A percentile compares a stretch with the other conserved stretches of the same genome.
Conservation (phyloP, 2,329 filamentous ascomycete genomes). For the Monosporascus sp. region DNA sequence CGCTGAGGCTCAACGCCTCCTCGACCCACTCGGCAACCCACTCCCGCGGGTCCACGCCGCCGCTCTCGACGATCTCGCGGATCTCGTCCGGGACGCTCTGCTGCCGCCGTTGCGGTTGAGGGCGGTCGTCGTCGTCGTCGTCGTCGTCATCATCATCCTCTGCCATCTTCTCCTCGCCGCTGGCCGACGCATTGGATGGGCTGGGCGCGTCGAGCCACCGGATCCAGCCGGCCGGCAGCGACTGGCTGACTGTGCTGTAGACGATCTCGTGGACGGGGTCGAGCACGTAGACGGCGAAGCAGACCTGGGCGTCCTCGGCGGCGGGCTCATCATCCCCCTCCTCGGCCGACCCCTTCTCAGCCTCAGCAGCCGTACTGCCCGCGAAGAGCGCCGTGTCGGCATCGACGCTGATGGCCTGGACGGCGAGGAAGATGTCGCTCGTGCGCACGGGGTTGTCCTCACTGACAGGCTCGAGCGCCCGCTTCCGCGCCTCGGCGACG, state of each 20-base stretch:
- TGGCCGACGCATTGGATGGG: slow-evolving; percentile 44
- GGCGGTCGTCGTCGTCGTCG: slow-evolving; percentile 28
- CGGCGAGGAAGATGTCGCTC: slow-evolving; percentile 91
- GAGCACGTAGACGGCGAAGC: slow-evolving; percentile 73
- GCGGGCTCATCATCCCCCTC: slow-evolving; percentile 48
- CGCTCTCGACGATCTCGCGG: slow-evolving; percentile 69
- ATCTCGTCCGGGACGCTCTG: slow-evolving; percentile 73
- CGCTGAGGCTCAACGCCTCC: slow-evolving; percentile 69
- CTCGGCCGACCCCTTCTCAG: slow-evolving; percentile 48
- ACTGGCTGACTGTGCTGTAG: slow-evolving; percentile 77
- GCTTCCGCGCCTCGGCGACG: slow-evolving; percentile 70
- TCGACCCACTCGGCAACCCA: slow-evolving; percentile 99
- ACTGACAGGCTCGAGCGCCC: slow-evolving; percentile 72
- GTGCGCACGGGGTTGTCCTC: slow-evolving; percentile 86
- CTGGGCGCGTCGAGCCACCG: slow-evolving; percentile 78
- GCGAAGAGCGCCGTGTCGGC: slow-evolving; percentile 64
- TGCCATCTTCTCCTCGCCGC: slow-evolving; percentile 35
- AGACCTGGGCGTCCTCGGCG: slow-evolving; percentile 53
- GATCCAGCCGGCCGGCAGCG: slow-evolving; percentile 79
- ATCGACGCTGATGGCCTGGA: slow-evolving; percentile 74
- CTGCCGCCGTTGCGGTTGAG: slow-evolving; percentile 9
- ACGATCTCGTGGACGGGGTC: slow-evolving; percentile 90
- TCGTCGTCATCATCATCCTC: slow-evolving; percentile 31
- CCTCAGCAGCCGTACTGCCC: slow-evolving; percentile 44
- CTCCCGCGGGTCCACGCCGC: slow-evolving; percentile 82